Evolutionary conservation across 1,139 yeast species (phyloP), one percentile per base, ranked within the genome.

Genomic region (Debaryomycetaceae sp.): DNA sequence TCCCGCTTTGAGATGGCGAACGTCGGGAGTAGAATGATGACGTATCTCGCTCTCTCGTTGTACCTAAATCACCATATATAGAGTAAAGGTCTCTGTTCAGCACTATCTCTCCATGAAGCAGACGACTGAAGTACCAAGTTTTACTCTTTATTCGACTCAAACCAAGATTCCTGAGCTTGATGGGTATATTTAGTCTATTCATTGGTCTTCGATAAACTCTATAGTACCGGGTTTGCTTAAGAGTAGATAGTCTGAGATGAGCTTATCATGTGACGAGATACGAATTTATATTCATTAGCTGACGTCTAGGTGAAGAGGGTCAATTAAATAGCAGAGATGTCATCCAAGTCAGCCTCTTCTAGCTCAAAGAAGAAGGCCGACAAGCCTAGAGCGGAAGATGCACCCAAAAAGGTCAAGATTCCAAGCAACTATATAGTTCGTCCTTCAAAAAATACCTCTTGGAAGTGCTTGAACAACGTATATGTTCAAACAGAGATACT

Each of bases 371-470:
- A 66, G 57, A 63, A 60, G 49, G 39, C 60, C 5, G 43, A 65
- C 3, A 45, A 63, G 5, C 52, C 49, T 3, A 38, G 49, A 8
- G 46, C 60, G 0, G 57, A 51, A 1, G 45, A 52, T 1, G 54
- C 66, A n/a, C 48, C 59, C 4, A 75, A 73, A 50, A 79, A 77
- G 54, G 43, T 72, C 27, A 78, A 77, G 53, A 39, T 71, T 1
- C 81, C 82, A 3, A 70, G 70, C 42, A 59, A 66, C 17, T 80
- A 71, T 56, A 82, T 87, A 14, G 77, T 81, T 2, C 70, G 95
- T 47, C 93, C 95, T 0, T 61, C 75, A 1, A 51, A 63, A 0
- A 49, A 49, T 7, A 47, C 53, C 5, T 59, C 63, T 7, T 45
- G 60, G 20, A 70, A 70, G 42, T 54, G 70, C 14, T 55, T 61